These are phyloP conservation scores for Saccharum hybrid DNA, from an alignment of 202 grass and related monocot genomes.

Conservation along the genomic window DNA sequence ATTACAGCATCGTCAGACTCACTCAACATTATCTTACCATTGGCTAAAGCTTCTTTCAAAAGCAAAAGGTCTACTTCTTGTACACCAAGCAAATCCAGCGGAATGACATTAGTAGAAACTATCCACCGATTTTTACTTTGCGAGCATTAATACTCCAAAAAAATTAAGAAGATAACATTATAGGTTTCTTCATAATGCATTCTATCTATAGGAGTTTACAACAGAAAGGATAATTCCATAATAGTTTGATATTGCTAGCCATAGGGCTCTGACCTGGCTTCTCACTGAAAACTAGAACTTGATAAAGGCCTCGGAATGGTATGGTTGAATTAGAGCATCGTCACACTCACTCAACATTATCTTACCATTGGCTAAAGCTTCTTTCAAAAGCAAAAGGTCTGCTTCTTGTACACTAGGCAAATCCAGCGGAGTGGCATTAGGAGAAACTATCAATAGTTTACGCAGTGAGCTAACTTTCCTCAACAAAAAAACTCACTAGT, in stretches of 20 bases:
- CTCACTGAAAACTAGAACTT: neutral
- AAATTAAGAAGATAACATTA: neutral
- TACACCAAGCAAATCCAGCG: neutral
- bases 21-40: neutral
- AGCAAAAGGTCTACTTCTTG: neutral
- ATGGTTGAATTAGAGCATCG: neutral
- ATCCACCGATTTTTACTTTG: neutral
- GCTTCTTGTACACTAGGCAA: neutral
- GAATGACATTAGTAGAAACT: slow-evolving; percentile 25
- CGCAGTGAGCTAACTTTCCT: slow-evolving; percentile 37
- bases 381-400: slow-evolving; percentile 6
- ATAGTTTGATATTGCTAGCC: neutral
- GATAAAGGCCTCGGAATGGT: neutral
- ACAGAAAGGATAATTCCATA: neutral
- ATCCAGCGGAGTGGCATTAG: neutral
- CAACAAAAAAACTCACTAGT: slow-evolving; percentile 57
- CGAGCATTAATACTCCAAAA: neutral
- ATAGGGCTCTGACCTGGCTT: neutral
- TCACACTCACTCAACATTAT: neutral
- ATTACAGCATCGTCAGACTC: neutral
- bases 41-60: slow-evolving; percentile 21
- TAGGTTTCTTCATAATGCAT: neutral
- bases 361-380: slow-evolving; percentile 12
- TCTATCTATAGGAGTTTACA: neutral
- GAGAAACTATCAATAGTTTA: slow-evolving; percentile 41